Base-by-base conservation (phyloP, 2,329 filamentous ascomycete species). In the Fusarium drepaniforme region DNA sequence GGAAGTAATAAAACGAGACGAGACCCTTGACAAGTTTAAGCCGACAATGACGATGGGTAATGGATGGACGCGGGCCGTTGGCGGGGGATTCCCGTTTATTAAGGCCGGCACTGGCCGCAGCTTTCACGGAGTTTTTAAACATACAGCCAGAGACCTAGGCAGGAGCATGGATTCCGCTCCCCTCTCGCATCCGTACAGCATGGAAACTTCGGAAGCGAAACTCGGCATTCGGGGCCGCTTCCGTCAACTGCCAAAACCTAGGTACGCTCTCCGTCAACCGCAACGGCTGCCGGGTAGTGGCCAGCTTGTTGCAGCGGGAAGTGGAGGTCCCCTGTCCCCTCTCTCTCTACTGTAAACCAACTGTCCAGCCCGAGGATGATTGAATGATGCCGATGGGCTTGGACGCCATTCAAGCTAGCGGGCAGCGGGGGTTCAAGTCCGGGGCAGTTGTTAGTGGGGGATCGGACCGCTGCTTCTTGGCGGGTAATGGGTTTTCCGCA, bases 401-500 rank as follows among this genome's bases (percentile, higher is more conserved):
- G 12, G 49, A 38, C 53, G 56, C 56, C 9, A 28, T 58, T 38
- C 40, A 63, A 67, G 63, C 35, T 60, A 74, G 74, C 38, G 63
- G 51, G 28, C 37, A 62, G 75, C 75, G 76, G 76, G 76, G 76
- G 73, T 51, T 28, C 74, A 78, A 78, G 70, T 77, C 76, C 76
- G 70, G 76, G 64, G 67, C 51, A 56, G 64, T 25, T 51, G 53
- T 44, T 16, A 56, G 64, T 64, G 25, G 51, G 63, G 28, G 35
- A 57, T 57, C 42, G 64, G 70, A 15, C 63, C 56, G 63, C 46
- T 70, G 62, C 67, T 64, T 37, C 64, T 64, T 68, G 70, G 75
- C 73, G 77, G 77, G 71, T 78, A 78, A 78, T 77, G 67, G 68
- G 77, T 78, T 75, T 78, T 78, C 77, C 77, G 77, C 64, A 60